Base-by-base conservation (phyloP, 2,329 filamentous ascomycete species). In the Colletotrichum lini region DNA sequence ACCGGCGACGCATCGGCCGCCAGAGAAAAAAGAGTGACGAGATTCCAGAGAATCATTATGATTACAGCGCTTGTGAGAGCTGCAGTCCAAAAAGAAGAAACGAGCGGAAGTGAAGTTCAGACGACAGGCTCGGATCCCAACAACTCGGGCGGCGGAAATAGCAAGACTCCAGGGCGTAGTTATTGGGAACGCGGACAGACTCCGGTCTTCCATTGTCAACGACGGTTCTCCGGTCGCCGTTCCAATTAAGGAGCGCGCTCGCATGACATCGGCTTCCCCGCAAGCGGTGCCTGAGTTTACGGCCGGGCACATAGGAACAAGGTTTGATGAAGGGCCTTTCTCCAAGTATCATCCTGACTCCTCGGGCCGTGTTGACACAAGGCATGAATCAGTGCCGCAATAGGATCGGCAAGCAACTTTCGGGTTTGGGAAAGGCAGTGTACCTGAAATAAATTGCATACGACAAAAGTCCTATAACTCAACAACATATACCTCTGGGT, bases 1-100 rank as follows among this genome's bases (percentile, higher is more conserved):
- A 54, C 40, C 3, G 64, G 64, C 9, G 64, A 67, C n/a, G 64
- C 57, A 44, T 30, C 30, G 3, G 42, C 35, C 21, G 26, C 47
- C 23, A 53, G 18, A 10, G 47, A 30, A 12, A 67, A 50, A 12
- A 67, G 38, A 35, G 47, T 10, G 47, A 62, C n/a, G 10, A 67
- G 23, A 30, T 38, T 62, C 10, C 38, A 35, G 64, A 67, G 9
- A 38, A 67, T 50, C 64, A 67, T 62, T 16, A 23, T 50, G 64
- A 12, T 21, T 42, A 50, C 57, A 23, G 30, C 8, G 30, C 8
- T 9, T 18, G 4, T 42, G 38, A 13, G 26, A 53, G 49, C 16
- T 40, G 59, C 10, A 35, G 42, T 6, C 5, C 49, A 2, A 35
- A 5, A 35, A 2, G 8, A 35, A 9, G 8, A 35, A 54, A 45